A percentile compares a stretch with the other conserved stretches of the same genome.
Conservation (phyloP, 345 rosid genomes). For the Salix viminalis region DNA sequence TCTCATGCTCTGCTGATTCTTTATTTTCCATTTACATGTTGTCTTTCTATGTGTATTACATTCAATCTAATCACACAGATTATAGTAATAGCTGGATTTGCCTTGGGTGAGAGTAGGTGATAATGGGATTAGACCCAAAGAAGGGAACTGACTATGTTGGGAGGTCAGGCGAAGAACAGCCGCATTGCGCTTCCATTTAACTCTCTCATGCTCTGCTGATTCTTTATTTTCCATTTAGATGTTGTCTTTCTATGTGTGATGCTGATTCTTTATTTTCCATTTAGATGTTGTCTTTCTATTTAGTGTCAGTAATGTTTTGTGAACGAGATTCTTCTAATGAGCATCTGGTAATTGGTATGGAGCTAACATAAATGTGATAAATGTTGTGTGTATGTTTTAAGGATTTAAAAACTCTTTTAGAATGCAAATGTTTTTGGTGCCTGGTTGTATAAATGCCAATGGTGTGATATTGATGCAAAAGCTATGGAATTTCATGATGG, state of each 20-base stretch:
- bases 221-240: background rate
- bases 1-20: background rate
- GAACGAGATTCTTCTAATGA: background rate
- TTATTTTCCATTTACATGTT: background rate
- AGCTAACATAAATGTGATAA: background rate
- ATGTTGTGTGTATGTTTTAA: background rate
- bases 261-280: background rate
- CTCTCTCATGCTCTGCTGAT: background rate
- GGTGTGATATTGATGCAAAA: background rate
- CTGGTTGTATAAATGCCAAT: background rate
- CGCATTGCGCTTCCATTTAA: background rate
- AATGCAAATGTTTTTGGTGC: background rate
- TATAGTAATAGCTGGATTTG: background rate
- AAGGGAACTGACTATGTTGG: background rate
- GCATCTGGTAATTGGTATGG: background rate
- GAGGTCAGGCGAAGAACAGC: background rate
- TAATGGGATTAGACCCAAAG: background rate
- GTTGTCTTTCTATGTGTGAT: background rate
- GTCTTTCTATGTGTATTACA: background rate
- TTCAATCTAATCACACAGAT: background rate
- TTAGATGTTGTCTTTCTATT: background rate
- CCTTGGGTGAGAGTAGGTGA: slow-evolving; percentile 5
- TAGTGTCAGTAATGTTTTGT: background rate
- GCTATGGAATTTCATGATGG: background rate
- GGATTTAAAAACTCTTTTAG: background rate